Conservation (phyloP, 352 stramenopile genomes). For the Phytophthora cryptogea region DNA sequence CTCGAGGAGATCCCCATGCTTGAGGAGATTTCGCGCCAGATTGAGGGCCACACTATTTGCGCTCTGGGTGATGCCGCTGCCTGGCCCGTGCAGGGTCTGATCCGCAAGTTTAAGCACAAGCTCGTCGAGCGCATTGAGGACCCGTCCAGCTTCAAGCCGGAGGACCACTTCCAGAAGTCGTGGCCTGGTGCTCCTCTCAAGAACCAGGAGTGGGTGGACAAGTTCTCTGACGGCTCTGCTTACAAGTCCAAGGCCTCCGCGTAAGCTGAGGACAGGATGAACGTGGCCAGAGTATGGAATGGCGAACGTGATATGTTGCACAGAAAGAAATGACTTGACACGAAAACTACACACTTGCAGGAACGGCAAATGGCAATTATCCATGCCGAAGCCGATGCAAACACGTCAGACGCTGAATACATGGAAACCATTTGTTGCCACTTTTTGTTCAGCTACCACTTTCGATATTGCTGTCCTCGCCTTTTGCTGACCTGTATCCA, state of each 20-base stretch:
- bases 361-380: slow-evolving; percentile 28
- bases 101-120: slow-evolving; percentile 99
- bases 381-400: slow-evolving; percentile 33
- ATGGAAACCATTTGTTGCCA: slow-evolving; percentile 31
- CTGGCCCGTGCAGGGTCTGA: slow-evolving; percentile 99
- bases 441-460: slow-evolving; percentile 15
- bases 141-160: slow-evolving; percentile 93
- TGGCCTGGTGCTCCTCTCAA: slow-evolving; percentile 96
- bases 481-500: background rate
- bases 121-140: slow-evolving; percentile 98
- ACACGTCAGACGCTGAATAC: slow-evolving; percentile 37
- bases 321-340: slow-evolving; percentile 32
- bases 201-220: slow-evolving; percentile 95
- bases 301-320: slow-evolving; percentile 26
- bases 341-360: slow-evolving; percentile 32
- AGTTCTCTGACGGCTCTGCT: slow-evolving; percentile 91
- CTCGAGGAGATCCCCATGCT: slow-evolving; percentile 99
- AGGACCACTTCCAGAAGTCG: slow-evolving; percentile 94
- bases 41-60: slow-evolving; percentile 99
- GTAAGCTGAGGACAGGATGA: slow-evolving; percentile 31
- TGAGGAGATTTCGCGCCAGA: slow-evolving; percentile 99
- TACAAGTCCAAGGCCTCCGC: slow-evolving; percentile 80
- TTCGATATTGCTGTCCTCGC: background rate
- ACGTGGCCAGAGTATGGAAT: slow-evolving; percentile 12
- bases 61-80: slow-evolving; percentile 98